Evolutionary conservation across 768 basidiomycete species (phyloP).

Genomic region (Collybia sp.): DNA sequence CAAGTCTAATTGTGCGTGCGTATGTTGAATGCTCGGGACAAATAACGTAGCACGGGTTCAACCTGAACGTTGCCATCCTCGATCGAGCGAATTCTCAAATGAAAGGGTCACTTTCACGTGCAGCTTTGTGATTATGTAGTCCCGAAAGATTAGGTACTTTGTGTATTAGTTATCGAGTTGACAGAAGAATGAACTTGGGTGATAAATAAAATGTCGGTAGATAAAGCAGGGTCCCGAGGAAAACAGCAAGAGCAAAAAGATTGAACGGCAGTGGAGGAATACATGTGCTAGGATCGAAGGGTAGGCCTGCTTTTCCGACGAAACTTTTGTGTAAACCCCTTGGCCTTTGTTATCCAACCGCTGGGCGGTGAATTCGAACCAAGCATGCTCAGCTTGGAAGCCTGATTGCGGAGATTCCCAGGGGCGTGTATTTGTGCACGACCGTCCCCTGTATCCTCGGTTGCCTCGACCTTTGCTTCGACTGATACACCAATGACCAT

Average conservation of each 20-base stretch:
- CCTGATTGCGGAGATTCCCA: constrained; percentile 25
- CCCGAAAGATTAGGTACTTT: too few species aligned
- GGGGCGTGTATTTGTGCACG: constrained; percentile 27
- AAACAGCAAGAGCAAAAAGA: too few species aligned
- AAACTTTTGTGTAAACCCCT: constrained; percentile 36
- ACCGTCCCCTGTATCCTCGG: constrained; percentile 19
- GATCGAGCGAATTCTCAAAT: neutral
- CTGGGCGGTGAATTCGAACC: constrained; percentile 14
- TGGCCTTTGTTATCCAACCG: constrained; percentile 31
- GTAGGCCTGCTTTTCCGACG: constrained; percentile 29
- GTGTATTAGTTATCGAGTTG: too few species aligned
- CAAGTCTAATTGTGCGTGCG: neutral
- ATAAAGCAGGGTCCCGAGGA: too few species aligned
- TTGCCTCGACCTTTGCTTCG: constrained; percentile 35
- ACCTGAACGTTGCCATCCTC: constrained; percentile 3
- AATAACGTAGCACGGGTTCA: neutral
- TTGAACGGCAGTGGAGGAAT: neutral
- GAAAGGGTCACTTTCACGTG: too few species aligned
- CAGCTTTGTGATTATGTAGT: too few species aligned
- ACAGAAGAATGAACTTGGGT: too few species aligned
- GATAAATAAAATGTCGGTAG: too few species aligned
- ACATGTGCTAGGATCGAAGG: constrained; percentile 10
- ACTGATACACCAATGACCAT: constrained; percentile 45
- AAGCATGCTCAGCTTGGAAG: constrained; percentile 26
- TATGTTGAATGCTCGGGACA: neutral